Base-by-base conservation (phyloP, 2,329 filamentous ascomycete species). In the Paraphaeosphaeria sporulosa region DNA sequence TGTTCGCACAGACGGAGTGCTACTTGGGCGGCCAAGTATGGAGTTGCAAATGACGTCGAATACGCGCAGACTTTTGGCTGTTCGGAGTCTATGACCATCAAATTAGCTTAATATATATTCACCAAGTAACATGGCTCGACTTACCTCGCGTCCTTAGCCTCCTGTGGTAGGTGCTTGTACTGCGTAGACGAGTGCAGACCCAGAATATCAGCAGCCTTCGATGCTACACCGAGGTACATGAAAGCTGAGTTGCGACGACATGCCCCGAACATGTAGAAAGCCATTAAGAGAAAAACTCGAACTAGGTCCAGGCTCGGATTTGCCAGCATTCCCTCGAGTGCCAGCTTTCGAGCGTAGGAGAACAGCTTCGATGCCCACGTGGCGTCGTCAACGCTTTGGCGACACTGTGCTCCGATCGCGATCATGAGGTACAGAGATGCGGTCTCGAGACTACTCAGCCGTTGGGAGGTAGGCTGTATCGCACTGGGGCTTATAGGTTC, bases 171-270 rank as follows among this genome's bases (percentile, higher is more conserved):
- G 19, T 58, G 46, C 44, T 64, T 65, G 57, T 73, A 76, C 67
- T 60, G 77, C 61, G 66, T 75, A 61, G 57, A 71, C 55, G 71
- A 75, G 74, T 88, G 85, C 7, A 89, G 67, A 0, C 87, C 87
- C 0, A 89, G 67, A 0, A 85, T 84, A 3, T 84, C 82, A 0
- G 87, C 86, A 0, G 86, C 84, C 55, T 85, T 82, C 0, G 84
- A 80, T 1, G 87, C 86, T 9, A 89, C 82, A 0, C 86, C 86
- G 2, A 89, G 71, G 57, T 89, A 89, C 84, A 89, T 87, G 55
- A 87, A 89, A 0, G 86, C 86, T 0, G 86, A 81, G 58, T 88
- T 88, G 9, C 86, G 79, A 34, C 84, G 84, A 55, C 86, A 88
- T 4, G 84, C 84, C 0, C 84, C 85, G 3, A 87, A 79, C 81